Percentiles rank a stretch among this genome's conserved stretches.
Conservation (phyloP, 257 asterid species). For the Solanum paucissectum region DNA sequence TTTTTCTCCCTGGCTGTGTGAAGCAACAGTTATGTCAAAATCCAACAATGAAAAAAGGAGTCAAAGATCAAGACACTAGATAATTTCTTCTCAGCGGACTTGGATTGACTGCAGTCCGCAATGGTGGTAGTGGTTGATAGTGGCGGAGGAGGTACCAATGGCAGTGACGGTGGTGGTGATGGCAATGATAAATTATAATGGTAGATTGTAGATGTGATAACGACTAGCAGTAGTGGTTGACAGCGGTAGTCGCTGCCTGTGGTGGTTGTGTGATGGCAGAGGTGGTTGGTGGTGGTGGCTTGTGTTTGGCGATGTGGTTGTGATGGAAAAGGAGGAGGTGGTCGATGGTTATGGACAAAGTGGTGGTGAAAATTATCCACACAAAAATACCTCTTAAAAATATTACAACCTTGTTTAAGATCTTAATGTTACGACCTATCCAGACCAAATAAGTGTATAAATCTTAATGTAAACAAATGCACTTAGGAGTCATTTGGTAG, state of each 20-base stretch:
- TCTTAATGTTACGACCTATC: neutral
- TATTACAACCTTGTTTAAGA: neutral
- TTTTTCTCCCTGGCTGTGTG: neutral
- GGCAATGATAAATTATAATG: neutral
- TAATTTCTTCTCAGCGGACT: neutral
- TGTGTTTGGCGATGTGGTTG: neutral
- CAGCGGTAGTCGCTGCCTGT: neutral
- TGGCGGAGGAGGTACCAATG: neutral
- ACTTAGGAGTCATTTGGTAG: neutral
- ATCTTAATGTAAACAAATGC: neutral
- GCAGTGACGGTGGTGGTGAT: neutral
- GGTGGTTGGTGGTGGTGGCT: neutral
- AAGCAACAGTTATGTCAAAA: neutral
- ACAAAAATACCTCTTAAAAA: neutral
- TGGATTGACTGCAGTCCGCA: neutral
- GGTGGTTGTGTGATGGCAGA: neutral
- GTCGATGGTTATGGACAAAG: neutral
- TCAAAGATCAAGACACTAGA: neutral
- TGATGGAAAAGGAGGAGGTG: neutral
- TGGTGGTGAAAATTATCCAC: neutral
- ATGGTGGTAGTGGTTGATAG: neutral
- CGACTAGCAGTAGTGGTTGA: neutral
- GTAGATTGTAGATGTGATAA: neutral
- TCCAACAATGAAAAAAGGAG: neutral
- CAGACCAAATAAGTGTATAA: neutral